A percentile compares a stretch with the other conserved stretches of the same genome.
Conservation (phyloP, 192 early-diverging fungal species). For the Glomus cerebriforme region DNA sequence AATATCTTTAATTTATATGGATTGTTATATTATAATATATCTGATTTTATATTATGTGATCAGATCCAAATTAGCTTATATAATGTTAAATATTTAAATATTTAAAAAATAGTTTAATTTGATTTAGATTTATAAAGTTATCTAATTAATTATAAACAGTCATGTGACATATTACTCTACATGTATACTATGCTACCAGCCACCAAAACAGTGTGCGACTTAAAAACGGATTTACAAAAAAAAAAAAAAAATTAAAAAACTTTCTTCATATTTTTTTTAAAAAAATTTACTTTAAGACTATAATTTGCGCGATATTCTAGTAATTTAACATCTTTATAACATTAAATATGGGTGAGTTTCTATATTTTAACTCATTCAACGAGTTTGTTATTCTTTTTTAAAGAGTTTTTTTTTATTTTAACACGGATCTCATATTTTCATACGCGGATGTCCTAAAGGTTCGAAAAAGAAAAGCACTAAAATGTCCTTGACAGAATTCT, state of each 20-base stretch:
- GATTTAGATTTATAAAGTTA: no score
- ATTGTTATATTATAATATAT: no score
- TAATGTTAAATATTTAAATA: no score
- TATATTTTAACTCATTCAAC: no score
- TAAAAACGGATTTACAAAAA: neutral
- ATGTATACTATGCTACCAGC: no score
- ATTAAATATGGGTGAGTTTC: conserved; percentile 1
- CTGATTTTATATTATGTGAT: no score
- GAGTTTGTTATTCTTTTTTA: neutral
- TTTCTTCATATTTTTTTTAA: neutral
- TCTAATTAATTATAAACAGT: no score
- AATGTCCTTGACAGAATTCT: conserved; percentile 87
- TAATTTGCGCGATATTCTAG: neutral
- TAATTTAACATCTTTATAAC: neutral
- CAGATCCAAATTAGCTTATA: no score
- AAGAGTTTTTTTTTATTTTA: neutral
- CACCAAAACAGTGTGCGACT: neutral
- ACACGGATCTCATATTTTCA: neutral
- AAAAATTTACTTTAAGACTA: neutral
- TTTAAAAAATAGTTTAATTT: no score
- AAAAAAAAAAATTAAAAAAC: neutral
- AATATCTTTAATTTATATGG: no score
- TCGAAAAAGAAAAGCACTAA: conserved; percentile 83
- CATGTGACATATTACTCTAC: no score
- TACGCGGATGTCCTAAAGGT: neutral